Conservation (phyloP, 495 filamentous ascomycete genomes). For the Thozetella sp. region DNA sequence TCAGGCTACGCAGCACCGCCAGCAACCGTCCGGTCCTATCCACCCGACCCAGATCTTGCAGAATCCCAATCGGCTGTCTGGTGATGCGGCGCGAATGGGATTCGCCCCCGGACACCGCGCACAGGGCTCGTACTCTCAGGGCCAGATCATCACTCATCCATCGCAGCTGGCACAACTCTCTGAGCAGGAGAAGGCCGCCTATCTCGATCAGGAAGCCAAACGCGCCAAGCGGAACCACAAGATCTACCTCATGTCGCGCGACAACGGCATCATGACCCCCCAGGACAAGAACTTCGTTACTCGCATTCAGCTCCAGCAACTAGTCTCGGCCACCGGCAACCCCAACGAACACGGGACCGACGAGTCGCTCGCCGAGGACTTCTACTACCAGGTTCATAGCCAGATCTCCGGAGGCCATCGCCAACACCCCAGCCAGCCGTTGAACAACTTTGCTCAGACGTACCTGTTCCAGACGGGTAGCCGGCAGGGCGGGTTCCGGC, state of each 20-base stretch:
- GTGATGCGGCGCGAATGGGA: slow-evolving; percentile 32
- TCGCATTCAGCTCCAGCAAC: slow-evolving; percentile 93
- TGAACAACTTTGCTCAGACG: slow-evolving; percentile 96
- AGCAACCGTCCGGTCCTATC: slow-evolving; percentile 44
- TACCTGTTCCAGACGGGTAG: slow-evolving; percentile 93
- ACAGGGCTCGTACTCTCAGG: slow-evolving; percentile 36
- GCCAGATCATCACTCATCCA: slow-evolving; percentile 61
- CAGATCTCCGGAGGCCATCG: slow-evolving; percentile 88
- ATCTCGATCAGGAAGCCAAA: slow-evolving; percentile 88
- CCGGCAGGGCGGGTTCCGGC: slow-evolving; percentile 68
- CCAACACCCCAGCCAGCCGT: slow-evolving; percentile 85
- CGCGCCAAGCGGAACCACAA: slow-evolving; percentile 98
- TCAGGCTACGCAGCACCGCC: slow-evolving; percentile 40
- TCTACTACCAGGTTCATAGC: slow-evolving; percentile 97
- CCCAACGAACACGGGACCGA: slow-evolving; percentile 79
- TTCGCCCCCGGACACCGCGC: slow-evolving; percentile 29
- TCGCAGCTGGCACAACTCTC: slow-evolving; percentile 76
- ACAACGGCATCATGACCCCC: slow-evolving; percentile 98
- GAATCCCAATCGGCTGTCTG: slow-evolving; percentile 44
- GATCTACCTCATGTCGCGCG: slow-evolving; percentile 88
- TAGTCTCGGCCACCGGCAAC: slow-evolving; percentile 89
- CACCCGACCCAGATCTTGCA: slow-evolving; percentile 61
- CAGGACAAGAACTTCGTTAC: slow-evolving; percentile 99
- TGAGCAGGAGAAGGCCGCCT: slow-evolving; percentile 77
- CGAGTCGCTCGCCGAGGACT: slow-evolving; percentile 83